phyloP scores from a whole-genome alignment of 192 early-diverging fungal genomes.

The Mortierella hygrophila region DNA sequence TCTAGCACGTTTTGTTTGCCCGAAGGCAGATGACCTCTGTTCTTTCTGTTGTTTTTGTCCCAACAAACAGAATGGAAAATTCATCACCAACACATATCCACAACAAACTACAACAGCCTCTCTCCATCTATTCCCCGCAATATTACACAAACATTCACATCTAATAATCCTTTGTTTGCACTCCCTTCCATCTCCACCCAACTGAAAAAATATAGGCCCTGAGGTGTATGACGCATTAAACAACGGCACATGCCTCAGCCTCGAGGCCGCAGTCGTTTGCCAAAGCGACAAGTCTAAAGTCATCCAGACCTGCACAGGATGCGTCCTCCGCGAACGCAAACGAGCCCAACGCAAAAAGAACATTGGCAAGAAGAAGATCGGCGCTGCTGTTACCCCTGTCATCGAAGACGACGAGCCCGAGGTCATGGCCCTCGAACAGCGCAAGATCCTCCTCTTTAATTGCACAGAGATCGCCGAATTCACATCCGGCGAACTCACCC shows the following conservation, averaged over 20 bases:
- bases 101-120: not conserved
- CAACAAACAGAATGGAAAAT: not conserved
- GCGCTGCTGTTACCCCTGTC: conserved; percentile 19
- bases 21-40: not conserved
- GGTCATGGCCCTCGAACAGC: conserved; percentile 77
- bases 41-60: not conserved
- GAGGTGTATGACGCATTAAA: conserved; percentile 56
- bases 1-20: not conserved
- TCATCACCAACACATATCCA: not conserved
- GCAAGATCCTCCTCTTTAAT: conserved; percentile 91
- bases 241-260: conserved; percentile 67
- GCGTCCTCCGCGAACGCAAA: conserved; percentile 87
- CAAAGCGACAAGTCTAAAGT: conserved; percentile 81
- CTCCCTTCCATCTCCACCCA: not conserved
- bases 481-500: conserved; percentile 85
- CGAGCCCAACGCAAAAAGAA: conserved; percentile 75
- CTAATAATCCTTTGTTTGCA: not conserved
- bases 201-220: conserved; percentile 22
- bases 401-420: conserved; percentile 64
- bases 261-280: conserved; percentile 91
- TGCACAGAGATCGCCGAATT: conserved; percentile 90
- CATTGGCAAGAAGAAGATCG: conserved; percentile 56
- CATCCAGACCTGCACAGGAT: conserved; percentile 85
- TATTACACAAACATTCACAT: not conserved
- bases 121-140: not conserved